Conservation (phyloP, 306 rosid genomes). For the Lathyrus tuberosus region DNA sequence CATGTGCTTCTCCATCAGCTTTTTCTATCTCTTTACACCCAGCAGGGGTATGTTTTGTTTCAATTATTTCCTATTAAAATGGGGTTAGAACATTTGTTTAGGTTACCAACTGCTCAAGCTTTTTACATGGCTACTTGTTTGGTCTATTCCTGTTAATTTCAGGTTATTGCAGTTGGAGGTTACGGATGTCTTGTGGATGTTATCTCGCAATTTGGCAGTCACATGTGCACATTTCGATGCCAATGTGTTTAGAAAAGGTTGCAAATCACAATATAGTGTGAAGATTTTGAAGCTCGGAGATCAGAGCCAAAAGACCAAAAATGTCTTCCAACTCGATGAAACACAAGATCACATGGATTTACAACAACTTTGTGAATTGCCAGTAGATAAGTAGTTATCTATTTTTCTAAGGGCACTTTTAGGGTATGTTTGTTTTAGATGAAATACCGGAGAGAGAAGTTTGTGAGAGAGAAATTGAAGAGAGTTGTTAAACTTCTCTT, state of each 20-base stretch:
- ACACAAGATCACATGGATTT: slow-evolving; percentile 21
- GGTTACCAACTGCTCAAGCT: slow-evolving; percentile 34
- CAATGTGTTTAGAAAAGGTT: slow-evolving; percentile 38
- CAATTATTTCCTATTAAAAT: slow-evolving; percentile 9
- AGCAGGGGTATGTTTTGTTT: slow-evolving; percentile 65
- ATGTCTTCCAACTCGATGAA: background rate
- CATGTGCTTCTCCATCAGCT: slow-evolving; percentile 79
- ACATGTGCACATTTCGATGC: slow-evolving; percentile 82
- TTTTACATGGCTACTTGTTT: slow-evolving; percentile 25
- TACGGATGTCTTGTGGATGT: slow-evolving; percentile 87
- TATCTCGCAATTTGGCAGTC: slow-evolving; percentile 93
- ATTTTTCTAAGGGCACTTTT: background rate
- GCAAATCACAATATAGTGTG: background rate
- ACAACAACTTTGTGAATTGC: background rate
- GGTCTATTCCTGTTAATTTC: slow-evolving; percentile 31
- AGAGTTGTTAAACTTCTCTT: too few species aligned
- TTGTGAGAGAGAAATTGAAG: too few species aligned
- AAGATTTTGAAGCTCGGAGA: background rate
- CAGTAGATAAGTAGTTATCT: background rate
- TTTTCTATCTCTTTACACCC: slow-evolving; percentile 80
- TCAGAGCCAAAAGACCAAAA: slow-evolving; percentile 16
- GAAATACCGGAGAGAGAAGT: too few species aligned
- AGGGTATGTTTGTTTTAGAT: too few species aligned
- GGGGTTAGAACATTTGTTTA: slow-evolving; percentile 6
- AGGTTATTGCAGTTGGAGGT: slow-evolving; percentile 93